Base-by-base conservation (phyloP, 176 grass and related monocot genomes). In the Themeda triandra region DNA sequence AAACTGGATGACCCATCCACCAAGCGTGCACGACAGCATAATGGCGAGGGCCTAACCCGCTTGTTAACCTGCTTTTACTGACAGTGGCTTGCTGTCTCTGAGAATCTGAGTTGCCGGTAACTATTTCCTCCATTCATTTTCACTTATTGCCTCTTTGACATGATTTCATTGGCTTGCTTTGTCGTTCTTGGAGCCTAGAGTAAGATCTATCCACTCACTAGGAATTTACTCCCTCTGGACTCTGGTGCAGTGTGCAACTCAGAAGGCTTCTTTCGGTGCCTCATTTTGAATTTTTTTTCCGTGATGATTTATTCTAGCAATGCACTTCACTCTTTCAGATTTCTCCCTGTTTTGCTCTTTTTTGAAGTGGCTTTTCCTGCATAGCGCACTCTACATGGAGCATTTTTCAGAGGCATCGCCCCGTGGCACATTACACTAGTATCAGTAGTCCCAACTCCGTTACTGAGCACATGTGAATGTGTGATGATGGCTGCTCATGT, bases 1-100 rank as follows among this genome's bases (percentile, higher is more conserved):
- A 5, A 54, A 19, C 13, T 12, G 39, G 9, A 6, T 15, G 9
- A 15, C 25, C 54, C 8, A n/a, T 23, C 21, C 2, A 32, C 44
- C 30, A 81, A 69, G 64, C 42, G 33, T 81, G 78, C 78, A 69
- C 44, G 45, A 69, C 48, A 81, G 2, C 44, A 27, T 81, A 65
- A 69, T 69, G 78, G 30, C 78, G n/a, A 27, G 30, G 13, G 78
- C 78, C 63, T 53, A 81, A 69, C 78, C 37, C 25, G 32, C 51
- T 62, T 15, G 51, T 10, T 71, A 27, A n/a, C n/a, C 63, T 11
- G 6, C 53, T 81, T 19, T 81, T 81, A 36, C 14, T 81, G 78
- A 81, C 9, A 36, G 30, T 81, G 78, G 42, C 19, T 33, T 29
- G 17, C 18, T 49, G 78, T 21, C 73, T 79, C 13, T 79, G 32